A percentile compares a stretch with the other conserved stretches of the same genome.
Evolutionary conservation across 192 early-diverging fungal genomes (phyloP).

Genomic region (Helicostylum pulchrum): DNA sequence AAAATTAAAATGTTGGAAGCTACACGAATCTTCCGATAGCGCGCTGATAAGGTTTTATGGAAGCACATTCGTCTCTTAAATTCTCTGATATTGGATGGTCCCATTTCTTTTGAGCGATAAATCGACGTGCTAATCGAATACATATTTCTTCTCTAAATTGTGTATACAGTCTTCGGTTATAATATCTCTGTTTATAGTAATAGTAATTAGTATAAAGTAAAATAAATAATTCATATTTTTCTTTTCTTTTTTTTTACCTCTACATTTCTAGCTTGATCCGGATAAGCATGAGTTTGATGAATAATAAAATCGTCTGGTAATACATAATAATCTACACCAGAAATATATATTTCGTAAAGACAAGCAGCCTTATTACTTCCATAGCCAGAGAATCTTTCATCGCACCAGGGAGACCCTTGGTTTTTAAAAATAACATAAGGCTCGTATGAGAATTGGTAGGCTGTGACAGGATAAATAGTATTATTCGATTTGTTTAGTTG

Average conservation of each 20-base stretch:
- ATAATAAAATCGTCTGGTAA: constrained; percentile 52
- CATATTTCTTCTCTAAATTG: constrained; percentile 52
- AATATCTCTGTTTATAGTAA: constrained; percentile 29
- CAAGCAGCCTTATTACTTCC: constrained; percentile 58
- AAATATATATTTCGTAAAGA: constrained; percentile 51
- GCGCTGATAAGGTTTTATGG: constrained; percentile 12
- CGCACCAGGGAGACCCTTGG: constrained; percentile 50
- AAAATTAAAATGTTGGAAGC: neutral
- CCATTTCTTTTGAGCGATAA: constrained; percentile 40
- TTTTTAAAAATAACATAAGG: constrained; percentile 56
- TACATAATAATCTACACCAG: constrained; percentile 54
- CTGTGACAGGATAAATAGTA: constrained; percentile 46
- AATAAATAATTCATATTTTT: neutral
- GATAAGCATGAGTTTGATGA: constrained; percentile 55
- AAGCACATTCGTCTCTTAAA: constrained; percentile 37
- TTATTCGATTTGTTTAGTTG: constrained; percentile 6
- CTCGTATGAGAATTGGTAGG: constrained; percentile 53
- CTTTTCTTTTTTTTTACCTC: constrained; percentile 27
- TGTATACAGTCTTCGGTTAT: constrained; percentile 46
- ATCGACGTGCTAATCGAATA: constrained; percentile 44
- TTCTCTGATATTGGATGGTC: constrained; percentile 34
- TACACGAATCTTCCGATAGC: constrained; percentile 8
- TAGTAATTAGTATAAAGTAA: neutral
- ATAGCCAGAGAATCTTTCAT: constrained; percentile 60
- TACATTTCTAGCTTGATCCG: constrained; percentile 40